Evolutionary conservation across 768 basidiomycete genomes (phyloP), one percentile per base, ranked within the genome.

Genomic region (Obba rivulosa): DNA sequence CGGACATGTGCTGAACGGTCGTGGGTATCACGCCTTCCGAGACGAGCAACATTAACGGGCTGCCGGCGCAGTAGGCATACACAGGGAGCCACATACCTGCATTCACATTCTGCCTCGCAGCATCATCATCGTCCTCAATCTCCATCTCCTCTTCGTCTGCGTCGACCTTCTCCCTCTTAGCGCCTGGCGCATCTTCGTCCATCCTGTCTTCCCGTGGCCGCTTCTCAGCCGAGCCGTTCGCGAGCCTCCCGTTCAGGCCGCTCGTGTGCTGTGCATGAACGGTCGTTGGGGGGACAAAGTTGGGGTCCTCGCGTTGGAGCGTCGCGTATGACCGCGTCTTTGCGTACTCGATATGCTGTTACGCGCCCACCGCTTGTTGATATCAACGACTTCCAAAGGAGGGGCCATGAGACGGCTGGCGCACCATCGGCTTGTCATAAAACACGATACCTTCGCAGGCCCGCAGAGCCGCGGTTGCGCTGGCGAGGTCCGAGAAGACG

Each of bases 361-460:
- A 50, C 49, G 52, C 45, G 23, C 22, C 37, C 47, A 35, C 22
- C 51, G 44, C 56, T 55, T 51, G 50, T 62, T 55, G 55, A 46
- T 35, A 62, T 64, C 62, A 62, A 64, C 57, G 56, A 57, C 52
- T 50, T 55, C 52, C 51, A 55, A 51, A 54, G 43, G 56, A 54
- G 51, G 34, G 49, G 53, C 44, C 53, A 52, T 60, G 55, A 59
- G 56, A 53, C 49, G 44, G 45, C 41, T 20, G 50, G 57, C 85
- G 71, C 66, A 93, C 92, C 69, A 95, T 76, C 22, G 89, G 87
- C 62, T 92, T 93, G 61, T 92, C 87, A 62, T 95, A 96, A 68
- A 95, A 95, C 22, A 81, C 54, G 80, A 95, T 89, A 46, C 95
- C 95, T 60, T 92, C 87, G 62, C 93, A 87, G 40, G 87, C 91